Conservation (phyloP, 192 early-diverging fungal species). For the Linnemannia exigua region DNA sequence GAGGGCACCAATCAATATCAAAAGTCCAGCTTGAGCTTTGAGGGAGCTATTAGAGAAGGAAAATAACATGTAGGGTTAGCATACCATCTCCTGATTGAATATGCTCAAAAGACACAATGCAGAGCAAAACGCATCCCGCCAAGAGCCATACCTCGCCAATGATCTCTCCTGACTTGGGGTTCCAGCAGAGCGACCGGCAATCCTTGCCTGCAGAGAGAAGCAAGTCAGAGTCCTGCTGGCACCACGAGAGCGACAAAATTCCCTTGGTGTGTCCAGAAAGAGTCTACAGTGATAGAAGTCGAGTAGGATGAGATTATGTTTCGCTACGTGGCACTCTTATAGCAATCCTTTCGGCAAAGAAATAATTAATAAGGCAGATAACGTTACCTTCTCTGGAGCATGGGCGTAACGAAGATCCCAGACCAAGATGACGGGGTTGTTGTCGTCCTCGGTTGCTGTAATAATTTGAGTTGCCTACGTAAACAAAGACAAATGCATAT, state of each 20-base stretch:
- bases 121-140: background rate
- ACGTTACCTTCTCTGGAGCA: conserved; percentile 82
- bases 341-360: background rate
- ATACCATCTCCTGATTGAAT: background rate
- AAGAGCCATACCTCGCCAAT: conserved; percentile 78
- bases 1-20: conserved; percentile 95
- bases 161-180: conserved; percentile 83
- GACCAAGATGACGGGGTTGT: conserved; percentile 86
- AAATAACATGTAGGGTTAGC: background rate
- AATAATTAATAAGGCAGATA: background rate
- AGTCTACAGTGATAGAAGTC: conserved; percentile 51
- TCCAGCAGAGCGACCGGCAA: conserved; percentile 94
- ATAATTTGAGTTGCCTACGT: conserved; percentile 91
- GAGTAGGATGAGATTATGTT: background rate
- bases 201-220: conserved; percentile 97
- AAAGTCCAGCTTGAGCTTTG: conserved; percentile 93
- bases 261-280: conserved; percentile 92
- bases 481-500: conserved; percentile 14
- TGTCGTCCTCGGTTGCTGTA: conserved; percentile 94
- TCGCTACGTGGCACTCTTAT: background rate
- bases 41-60: conserved; percentile 63
- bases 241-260: conserved; percentile 95
- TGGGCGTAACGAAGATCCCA: conserved; percentile 98
- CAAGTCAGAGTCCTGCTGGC: conserved; percentile 92
- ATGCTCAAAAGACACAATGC: background rate